Evolutionary conservation across 1,139 yeast genomes (phyloP).

Genomic region (Ogataea hybrid): DNA sequence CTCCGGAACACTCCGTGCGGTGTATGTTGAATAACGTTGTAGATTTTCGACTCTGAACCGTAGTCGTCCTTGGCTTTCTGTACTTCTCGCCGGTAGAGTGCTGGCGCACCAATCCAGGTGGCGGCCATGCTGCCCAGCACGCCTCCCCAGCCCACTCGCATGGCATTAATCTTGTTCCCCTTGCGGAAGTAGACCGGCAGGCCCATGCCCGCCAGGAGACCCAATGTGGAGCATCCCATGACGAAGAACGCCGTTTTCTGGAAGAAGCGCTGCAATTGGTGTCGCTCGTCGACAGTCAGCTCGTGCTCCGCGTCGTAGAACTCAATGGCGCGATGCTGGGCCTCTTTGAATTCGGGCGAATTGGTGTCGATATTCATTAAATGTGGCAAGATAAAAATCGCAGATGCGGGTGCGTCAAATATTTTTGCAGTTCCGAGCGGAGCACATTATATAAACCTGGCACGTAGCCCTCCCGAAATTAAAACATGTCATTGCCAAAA

Average conservation of each 20-base stretch:
- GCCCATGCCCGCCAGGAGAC: constrained; percentile 27
- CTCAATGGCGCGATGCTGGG: constrained; percentile 23
- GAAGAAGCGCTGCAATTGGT: constrained; percentile 23
- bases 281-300: constrained; percentile 22
- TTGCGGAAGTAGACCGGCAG: constrained; percentile 25
- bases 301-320: constrained; percentile 29
- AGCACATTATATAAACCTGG: background rate
- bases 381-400: background rate
- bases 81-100: constrained; percentile 15
- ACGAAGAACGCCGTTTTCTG: constrained; percentile 19
- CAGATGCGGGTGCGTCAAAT: background rate
- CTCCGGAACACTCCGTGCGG: constrained; percentile 27
- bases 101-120: constrained; percentile 21
- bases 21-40: constrained; percentile 20
- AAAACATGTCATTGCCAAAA: constrained; percentile 12
- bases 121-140: constrained; percentile 21
- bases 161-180: constrained; percentile 24
- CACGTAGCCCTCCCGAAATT: background rate
- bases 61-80: constrained; percentile 17
- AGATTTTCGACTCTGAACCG: constrained; percentile 21
- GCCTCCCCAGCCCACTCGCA: constrained; percentile 24
- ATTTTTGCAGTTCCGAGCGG: background rate
- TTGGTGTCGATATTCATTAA: constrained; percentile 9
- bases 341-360: constrained; percentile 21
- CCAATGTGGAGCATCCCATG: constrained; percentile 23